Evolutionary conservation across 73 alveolate species (phyloP).

Genomic region (Urostyla sp.): DNA sequence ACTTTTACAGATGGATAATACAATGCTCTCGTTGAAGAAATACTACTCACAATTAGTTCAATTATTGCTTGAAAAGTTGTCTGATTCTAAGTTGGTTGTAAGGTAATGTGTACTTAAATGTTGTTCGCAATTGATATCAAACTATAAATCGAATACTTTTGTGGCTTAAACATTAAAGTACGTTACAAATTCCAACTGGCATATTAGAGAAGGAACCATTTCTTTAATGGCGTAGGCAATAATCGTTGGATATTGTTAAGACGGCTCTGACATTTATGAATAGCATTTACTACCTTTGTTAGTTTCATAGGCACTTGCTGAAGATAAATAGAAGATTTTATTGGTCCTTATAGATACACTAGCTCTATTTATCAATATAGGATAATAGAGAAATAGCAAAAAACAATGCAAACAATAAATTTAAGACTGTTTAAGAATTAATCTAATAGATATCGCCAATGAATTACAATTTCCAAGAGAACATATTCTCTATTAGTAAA

Average conservation of each 20-base stretch:
- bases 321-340: slow-evolving; percentile 29
- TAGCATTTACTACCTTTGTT: neutral
- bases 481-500: neutral
- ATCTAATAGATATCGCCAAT: too few species aligned
- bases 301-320: neutral
- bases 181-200: slow-evolving; percentile 67
- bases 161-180: slow-evolving; percentile 36
- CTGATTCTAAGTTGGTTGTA: slow-evolving; percentile 68
- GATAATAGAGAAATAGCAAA: neutral
- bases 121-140: slow-evolving; percentile 14
- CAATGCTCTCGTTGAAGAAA: slow-evolving; percentile 39
- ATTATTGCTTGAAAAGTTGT: slow-evolving; percentile 52
- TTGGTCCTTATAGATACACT: neutral
- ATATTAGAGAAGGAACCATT: slow-evolving; percentile 64
- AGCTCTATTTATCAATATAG: slow-evolving; percentile 22
- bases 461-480: slow-evolving; percentile 1
- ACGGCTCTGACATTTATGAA: neutral
- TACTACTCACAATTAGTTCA: slow-evolving; percentile 42
- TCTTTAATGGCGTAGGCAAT: slow-evolving; percentile 19
- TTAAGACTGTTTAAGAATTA: too few species aligned
- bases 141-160: slow-evolving; percentile 23
- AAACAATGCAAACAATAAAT: too few species aligned
- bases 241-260: neutral
- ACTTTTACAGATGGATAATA: slow-evolving; percentile 1
- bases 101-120: slow-evolving; percentile 68